phyloP scores from a whole-genome alignment of 2,329 filamentous ascomycete genomes.

The Fusarium nisikadoi region DNA sequence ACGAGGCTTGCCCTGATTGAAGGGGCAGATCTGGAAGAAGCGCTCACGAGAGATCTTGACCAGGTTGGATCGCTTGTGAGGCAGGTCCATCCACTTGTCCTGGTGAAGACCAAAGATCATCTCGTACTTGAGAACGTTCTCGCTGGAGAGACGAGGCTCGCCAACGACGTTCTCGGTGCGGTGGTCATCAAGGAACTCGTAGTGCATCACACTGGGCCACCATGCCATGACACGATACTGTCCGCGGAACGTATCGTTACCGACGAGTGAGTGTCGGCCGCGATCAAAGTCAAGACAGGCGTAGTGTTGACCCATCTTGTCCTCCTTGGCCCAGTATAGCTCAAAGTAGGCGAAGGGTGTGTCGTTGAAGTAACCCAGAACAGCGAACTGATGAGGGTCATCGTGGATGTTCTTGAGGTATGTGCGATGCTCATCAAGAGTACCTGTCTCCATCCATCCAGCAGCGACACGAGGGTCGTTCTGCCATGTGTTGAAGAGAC shows the following conservation, averaged over 20 bases:
- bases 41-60: slow-evolving; percentile 72
- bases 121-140: slow-evolving; percentile 77
- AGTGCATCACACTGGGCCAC: slow-evolving; percentile 71
- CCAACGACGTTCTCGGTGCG: slow-evolving; percentile 68
- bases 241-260: slow-evolving; percentile 68
- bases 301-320: slow-evolving; percentile 67
- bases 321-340: slow-evolving; percentile 65
- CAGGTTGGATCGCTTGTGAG: slow-evolving; percentile 76
- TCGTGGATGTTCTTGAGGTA: slow-evolving; percentile 74
- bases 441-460: slow-evolving; percentile 81
- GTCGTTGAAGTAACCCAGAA: slow-evolving; percentile 77
- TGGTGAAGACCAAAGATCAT: slow-evolving; percentile 77
- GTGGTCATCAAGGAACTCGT: slow-evolving; percentile 69
- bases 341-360: slow-evolving; percentile 79
- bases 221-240: slow-evolving; percentile 69
- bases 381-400: slow-evolving; percentile 74
- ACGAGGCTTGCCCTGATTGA: slow-evolving; percentile 64
- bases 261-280: slow-evolving; percentile 67
- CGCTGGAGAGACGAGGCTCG: slow-evolving; percentile 77
- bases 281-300: slow-evolving; percentile 65
- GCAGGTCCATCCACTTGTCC: slow-evolving; percentile 77
- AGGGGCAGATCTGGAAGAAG: slow-evolving; percentile 75
- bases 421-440: slow-evolving; percentile 74
- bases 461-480: slow-evolving; percentile 81
- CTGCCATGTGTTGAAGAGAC: slow-evolving; percentile 80